Evolutionary conservation across 108 stramenopile genomes (phyloP), one percentile per base, ranked within the genome.

Genomic region (Skeletonema grethae): DNA sequence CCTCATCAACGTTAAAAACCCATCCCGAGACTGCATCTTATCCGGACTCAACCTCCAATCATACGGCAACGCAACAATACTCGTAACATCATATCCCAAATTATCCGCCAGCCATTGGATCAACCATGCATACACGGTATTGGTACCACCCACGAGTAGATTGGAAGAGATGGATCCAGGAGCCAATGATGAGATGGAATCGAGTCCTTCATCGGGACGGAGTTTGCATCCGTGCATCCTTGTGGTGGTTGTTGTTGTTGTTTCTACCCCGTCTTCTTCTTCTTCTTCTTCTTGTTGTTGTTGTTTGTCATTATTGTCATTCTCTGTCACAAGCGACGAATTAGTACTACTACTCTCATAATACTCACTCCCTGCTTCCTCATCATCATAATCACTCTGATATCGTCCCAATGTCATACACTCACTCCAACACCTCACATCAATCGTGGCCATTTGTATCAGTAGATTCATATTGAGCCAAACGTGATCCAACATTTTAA

Each of bases 101-200:
- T 90, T 89, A 29, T 92, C 92, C 0, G 91, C 88, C 13, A 96
- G 65, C 32, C 91, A 96, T 72, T 92, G 89, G 43, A 90, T 90
- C 32, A 96, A 67, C 89, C 90, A 92, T 10, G 92, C 86, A 73
- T 92, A 96, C 16, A 96, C 90, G 8, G 95, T 93, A 64, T 93
- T 96, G 12, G 90, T 89, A 0, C 88, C 86, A 8, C 91, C 95
- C 8, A 92, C 83, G 10, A 96, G 79, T 36, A 91, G 46, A 9
- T 84, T 60, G 10, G 83, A 69, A 6, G 88, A 81, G 34, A 91
- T 75, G 8, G 88, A 82, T 43, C 87, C 89, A 18, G 91, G 90
- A 34, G 89, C 84, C 43, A 95, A 69, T n/a, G 84, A 85, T 7
- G 83, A 77, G 56, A 95, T 92, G 12, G 90, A 87, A 84, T 92